Base-by-base conservation (phyloP, 306 rosid species). In the Gastrolobium villosum region DNA sequence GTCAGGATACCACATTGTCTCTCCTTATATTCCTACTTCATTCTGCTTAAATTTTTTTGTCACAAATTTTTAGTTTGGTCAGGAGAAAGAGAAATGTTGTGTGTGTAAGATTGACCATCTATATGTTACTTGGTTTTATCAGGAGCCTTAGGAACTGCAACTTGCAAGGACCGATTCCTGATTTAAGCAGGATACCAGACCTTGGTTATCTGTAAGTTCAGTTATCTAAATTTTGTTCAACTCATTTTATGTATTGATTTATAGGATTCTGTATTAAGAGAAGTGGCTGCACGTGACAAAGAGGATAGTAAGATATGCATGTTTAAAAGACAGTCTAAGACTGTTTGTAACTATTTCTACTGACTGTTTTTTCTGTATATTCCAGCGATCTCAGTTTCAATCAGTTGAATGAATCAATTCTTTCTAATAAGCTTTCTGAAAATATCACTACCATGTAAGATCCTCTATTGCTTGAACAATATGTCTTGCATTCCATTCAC, bases 91-190 rank as follows among this genome's bases (percentile, higher is more conserved):
- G 28, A 79, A 46, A 46, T 43, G 41, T n/a, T 10, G 6, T 2
- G 5, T 20, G n/a, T 57, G 20, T 26, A 54, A 76, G 59, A 7
- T 69, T 74, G 61, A 36, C 5, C 39, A 46, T 65, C n/a, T 49
- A 70, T 44, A 6, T 55, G 34, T 53, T 48, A 1, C 6, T 80
- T 86, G 79, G 55, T 70, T 65, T 39, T 81, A 5, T 69, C 82
- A 95, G 99, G 97, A 95, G 99, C 49, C 89, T 95, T 63, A 88
- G 98, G 85, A 93, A 91, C 79, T 93, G 99, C 92, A 81, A 10
- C 76, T 90, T 95, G 84, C 86, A 77, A 75, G 99, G 99, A 66
- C 86, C 81, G 9, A 74, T 95, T 81, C 99, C 99, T 44, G 88
- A 95, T 90, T 81, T 95, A 39, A 90, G 97, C 82, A 81, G 7